Conservation (phyloP, 306 rosid species). For the Vicia sativa region DNA sequence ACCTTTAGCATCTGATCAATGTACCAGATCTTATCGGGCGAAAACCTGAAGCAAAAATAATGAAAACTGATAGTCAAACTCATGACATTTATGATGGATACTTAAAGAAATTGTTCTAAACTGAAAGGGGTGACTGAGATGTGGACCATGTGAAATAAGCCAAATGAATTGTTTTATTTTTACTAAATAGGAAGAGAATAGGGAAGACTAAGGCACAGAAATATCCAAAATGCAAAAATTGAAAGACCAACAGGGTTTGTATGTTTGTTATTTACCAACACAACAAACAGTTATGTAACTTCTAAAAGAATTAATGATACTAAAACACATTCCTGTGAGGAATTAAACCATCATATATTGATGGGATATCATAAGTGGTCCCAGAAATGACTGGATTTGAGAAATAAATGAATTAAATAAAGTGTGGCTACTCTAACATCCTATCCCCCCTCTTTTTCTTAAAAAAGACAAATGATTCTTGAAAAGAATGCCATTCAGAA, state of each 20-base stretch:
- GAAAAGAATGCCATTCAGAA: constrained; percentile 34
- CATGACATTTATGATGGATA: constrained; percentile 5
- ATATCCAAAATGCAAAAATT: constrained; percentile 31
- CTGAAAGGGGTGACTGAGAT: constrained; percentile 19
- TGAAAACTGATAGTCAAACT: constrained; percentile 41
- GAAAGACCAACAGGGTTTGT: constrained; percentile 19
- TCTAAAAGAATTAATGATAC: constrained; percentile 22
- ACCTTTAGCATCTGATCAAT: constrained; percentile 98
- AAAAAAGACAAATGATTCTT: constrained; percentile 7
- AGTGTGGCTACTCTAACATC: constrained; percentile 23
- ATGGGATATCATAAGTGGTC: constrained; percentile 22
- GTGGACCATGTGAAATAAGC: constrained; percentile 21
- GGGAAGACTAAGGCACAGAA: constrained; percentile 25
- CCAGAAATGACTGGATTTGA: constrained; percentile 15
- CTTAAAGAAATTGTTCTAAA: constrained; percentile 31
- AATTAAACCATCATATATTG: constrained; percentile 32
- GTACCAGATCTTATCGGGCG: constrained; percentile 98
- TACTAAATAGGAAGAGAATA: constrained; percentile 18
- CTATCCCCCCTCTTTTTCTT: not conserved
- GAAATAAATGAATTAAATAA: not conserved
- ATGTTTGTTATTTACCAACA: constrained; percentile 25
- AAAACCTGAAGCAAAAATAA: constrained; percentile 69
- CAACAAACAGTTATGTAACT: constrained; percentile 11
- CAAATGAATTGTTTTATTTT: constrained; percentile 32
- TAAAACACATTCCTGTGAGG: constrained; percentile 14